A percentile compares a stretch with the other conserved stretches of the same genome.
Evolutionary conservation across 306 rosid species (phyloP).

Genomic region (Sicyos edulis): DNA sequence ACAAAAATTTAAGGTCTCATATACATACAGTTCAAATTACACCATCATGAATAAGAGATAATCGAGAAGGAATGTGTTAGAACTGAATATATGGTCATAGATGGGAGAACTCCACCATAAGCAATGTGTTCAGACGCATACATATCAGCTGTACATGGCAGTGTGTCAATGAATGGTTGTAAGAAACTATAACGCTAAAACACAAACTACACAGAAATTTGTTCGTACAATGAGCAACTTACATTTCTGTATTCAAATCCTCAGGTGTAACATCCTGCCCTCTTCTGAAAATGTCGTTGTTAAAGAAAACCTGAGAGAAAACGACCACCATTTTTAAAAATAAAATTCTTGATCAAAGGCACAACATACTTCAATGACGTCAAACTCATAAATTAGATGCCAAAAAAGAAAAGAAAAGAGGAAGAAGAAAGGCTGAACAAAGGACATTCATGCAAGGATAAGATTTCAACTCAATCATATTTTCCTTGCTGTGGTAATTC

Average conservation of each 20-base stretch:
- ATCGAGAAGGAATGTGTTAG: neutral
- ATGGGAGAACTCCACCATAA: constrained; percentile 16
- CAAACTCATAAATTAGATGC: too few relatives aligned
- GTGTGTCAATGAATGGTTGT: neutral
- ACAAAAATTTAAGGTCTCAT: neutral
- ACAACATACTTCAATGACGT: too few relatives aligned
- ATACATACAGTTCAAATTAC: constrained; percentile 4
- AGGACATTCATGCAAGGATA: too few relatives aligned
- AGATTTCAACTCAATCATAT: too few relatives aligned
- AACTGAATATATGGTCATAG: neutral
- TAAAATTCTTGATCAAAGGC: too few relatives aligned
- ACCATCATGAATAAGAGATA: neutral
- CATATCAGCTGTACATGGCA: neutral
- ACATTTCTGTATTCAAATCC: too few relatives aligned
- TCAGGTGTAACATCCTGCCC: too few relatives aligned
- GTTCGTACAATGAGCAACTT: neutral
- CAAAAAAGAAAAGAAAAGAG: too few relatives aligned
- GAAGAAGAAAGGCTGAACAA: neutral
- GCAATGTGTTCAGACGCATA: neutral
- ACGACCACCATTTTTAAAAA: too few relatives aligned
- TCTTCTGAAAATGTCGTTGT: too few relatives aligned
- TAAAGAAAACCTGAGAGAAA: too few relatives aligned
- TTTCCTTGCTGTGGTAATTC: neutral
- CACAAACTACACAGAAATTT: neutral
- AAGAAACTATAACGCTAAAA: neutral